Evolutionary conservation across 2,329 filamentous ascomycete genomes (phyloP).

Genomic region (Ceratocystis cubensis): DNA sequence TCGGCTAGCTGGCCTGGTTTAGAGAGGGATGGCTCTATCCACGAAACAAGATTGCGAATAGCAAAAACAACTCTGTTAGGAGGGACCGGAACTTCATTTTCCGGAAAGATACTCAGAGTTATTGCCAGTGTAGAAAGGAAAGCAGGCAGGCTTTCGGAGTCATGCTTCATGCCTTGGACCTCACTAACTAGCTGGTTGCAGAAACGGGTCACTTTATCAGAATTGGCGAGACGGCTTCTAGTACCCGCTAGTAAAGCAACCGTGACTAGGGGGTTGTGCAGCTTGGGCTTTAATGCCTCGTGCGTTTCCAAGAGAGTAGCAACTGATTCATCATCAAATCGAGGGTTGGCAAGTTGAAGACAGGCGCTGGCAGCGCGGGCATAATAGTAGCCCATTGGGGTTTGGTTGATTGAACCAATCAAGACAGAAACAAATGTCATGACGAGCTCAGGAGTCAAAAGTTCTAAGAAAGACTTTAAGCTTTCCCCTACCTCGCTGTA

Average conservation of each 20-base stretch:
- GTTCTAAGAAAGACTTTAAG: neutral
- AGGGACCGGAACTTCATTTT: constrained; percentile 42
- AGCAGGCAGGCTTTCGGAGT: constrained; percentile 35
- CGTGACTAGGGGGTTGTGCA: constrained; percentile 33
- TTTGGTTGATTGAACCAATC: neutral
- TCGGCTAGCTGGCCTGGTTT: constrained; percentile 32
- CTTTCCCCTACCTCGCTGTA: neutral
- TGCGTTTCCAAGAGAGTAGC: neutral
- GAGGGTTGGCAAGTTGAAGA: neutral
- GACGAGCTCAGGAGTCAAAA: neutral
- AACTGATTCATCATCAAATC: neutral
- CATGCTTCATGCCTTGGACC: constrained; percentile 37
- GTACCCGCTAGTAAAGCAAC: constrained; percentile 30
- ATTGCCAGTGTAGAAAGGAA: constrained; percentile 44
- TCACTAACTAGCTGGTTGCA: constrained; percentile 51
- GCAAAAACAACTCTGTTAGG: constrained; percentile 69
- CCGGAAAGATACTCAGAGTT: constrained; percentile 39
- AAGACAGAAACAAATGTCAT: neutral
- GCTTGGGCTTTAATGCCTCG: constrained; percentile 32
- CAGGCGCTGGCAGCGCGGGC: neutral
- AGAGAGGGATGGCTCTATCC: constrained; percentile 39
- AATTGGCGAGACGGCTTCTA: neutral
- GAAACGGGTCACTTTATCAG: constrained; percentile 26
- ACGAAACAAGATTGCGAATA: constrained; percentile 62
- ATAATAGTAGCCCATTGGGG: constrained; percentile 1